phyloP scores from a whole-genome alignment of 352 stramenopile species.

The Pythium phragmiticola region DNA sequence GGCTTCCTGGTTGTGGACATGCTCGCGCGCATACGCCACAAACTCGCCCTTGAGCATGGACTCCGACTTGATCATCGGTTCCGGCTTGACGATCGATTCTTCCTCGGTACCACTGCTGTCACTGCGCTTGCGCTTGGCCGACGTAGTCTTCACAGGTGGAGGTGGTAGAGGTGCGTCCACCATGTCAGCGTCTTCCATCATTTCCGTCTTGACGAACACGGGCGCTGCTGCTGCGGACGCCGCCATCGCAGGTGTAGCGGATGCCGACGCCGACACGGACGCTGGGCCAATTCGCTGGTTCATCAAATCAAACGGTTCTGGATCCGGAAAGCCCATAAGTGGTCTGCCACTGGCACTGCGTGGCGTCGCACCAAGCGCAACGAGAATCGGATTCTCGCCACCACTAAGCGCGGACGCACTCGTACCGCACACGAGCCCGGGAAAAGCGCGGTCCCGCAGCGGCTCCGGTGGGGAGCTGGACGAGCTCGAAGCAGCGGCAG shows the following conservation, averaged over 20 bases:
- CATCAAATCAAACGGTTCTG: constrained; percentile 45
- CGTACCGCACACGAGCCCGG: constrained; percentile 25
- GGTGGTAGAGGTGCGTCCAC: not conserved
- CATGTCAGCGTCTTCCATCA: constrained; percentile 19
- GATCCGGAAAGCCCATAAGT: constrained; percentile 29
- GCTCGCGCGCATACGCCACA: constrained; percentile 72
- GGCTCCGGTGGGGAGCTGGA: too few species aligned
- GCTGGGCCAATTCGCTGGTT: constrained; percentile 12
- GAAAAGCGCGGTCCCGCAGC: constrained; percentile 22
- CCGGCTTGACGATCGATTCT: constrained; percentile 18
- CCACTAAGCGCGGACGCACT: constrained; percentile 4
- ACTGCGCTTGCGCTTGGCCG: constrained; percentile 23
- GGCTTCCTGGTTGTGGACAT: constrained; percentile 76
- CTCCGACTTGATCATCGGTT: constrained; percentile 23
- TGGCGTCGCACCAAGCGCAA: constrained; percentile 58
- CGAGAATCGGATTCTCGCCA: constrained; percentile 62
- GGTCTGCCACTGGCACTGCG: constrained; percentile 5
- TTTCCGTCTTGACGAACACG: constrained; percentile 6
- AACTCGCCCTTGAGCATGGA: constrained; percentile 33
- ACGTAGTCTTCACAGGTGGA: not conserved
- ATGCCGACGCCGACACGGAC: constrained; percentile 4
- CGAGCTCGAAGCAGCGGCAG: not conserved
- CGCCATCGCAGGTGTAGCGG: constrained; percentile 14
- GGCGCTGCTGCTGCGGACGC: constrained; percentile 11
- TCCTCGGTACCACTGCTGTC: constrained; percentile 10